A percentile compares a stretch with the other conserved stretches of the same genome.
These are phyloP conservation scores for Protea cynaroides DNA, from an alignment of 164 flowering plant genomes.

Conservation along the genomic window DNA sequence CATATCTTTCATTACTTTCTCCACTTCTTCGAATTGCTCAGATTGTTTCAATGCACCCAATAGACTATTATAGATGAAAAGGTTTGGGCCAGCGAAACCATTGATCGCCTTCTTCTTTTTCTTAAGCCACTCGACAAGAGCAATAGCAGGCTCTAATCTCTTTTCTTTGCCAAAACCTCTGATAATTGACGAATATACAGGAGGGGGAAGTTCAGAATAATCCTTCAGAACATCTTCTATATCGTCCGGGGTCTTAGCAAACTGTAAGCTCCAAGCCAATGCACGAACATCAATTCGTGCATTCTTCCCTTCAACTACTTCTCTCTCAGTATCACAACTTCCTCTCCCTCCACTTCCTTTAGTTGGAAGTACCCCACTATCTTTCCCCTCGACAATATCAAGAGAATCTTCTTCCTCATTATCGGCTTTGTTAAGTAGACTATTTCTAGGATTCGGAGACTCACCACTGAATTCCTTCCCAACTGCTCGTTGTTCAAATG, in stretches of 20 bases:
- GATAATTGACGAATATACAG: conserved; percentile 65
- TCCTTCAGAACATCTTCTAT: conserved; percentile 69
- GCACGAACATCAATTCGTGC: conserved; percentile 60
- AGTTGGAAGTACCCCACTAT: not conserved
- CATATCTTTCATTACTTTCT: conserved; percentile 65
- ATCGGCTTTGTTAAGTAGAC: conserved; percentile 12
- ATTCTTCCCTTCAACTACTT: conserved; percentile 20
- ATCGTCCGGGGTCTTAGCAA: conserved; percentile 62
- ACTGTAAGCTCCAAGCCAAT: conserved; percentile 45
- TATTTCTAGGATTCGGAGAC: conserved; percentile 16
- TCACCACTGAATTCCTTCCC: conserved; percentile 22
- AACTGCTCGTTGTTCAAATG: conserved; percentile 36
- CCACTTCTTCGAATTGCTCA: conserved; percentile 32
- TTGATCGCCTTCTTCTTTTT: conserved; percentile 38
- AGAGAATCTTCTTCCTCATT: conserved; percentile 8
- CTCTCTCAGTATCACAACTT: not conserved
- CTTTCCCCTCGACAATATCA: conserved; percentile 10
- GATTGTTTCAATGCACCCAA: conserved; percentile 74
- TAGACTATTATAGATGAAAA: conserved; percentile 75
- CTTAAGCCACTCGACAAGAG: conserved; percentile 80
- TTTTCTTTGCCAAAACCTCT: conserved; percentile 67
- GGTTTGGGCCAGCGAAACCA: conserved; percentile 46
- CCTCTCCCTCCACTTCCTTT: not conserved
- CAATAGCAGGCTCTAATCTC: conserved; percentile 53
- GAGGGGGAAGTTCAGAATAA: conserved; percentile 55